phyloP scores from a whole-genome alignment of 441 rosid species.

The Adansonia grandidieri region DNA sequence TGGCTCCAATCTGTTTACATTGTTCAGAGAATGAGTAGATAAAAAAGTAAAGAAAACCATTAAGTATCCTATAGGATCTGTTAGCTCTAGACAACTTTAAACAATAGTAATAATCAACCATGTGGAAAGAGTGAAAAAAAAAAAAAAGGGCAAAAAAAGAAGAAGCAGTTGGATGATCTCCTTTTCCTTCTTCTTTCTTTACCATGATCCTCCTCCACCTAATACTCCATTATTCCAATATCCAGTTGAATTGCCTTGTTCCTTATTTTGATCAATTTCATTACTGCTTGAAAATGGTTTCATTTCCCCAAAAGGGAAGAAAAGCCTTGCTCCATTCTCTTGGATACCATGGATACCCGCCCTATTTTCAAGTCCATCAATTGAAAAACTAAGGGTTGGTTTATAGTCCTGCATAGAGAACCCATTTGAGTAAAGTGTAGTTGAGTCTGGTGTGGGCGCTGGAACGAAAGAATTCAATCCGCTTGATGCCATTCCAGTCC shows the following conservation, averaged over 20 bases:
- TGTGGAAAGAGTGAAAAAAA: not conserved
- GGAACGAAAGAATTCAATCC: constrained; percentile 55
- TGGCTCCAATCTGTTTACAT: constrained; percentile 41
- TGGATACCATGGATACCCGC: constrained; percentile 42
- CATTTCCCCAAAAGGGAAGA: constrained; percentile 66
- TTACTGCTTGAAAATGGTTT: constrained; percentile 50
- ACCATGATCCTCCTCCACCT: constrained; percentile 78
- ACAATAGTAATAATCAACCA: constrained; percentile 41
- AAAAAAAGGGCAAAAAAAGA: not conserved
- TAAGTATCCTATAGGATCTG: constrained; percentile 47
- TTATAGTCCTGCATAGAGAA: constrained; percentile 67
- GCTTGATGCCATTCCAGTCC: constrained; percentile 56
- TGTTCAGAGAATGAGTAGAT: constrained; percentile 30
- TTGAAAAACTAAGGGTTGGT: constrained; percentile 59
- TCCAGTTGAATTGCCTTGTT: constrained; percentile 53
- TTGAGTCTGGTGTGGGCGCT: constrained; percentile 54
- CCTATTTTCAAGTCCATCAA: constrained; percentile 57
- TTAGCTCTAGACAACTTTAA: constrained; percentile 58
- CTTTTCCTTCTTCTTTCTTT: constrained; percentile 33
- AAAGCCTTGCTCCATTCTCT: constrained; percentile 58
- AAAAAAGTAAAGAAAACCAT: constrained; percentile 36
- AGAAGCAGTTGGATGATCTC: constrained; percentile 25
- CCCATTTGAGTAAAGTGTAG: constrained; percentile 54
- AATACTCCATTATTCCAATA: constrained; percentile 77
- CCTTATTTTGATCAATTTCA: constrained; percentile 54